Conservation (phyloP, 176 grass and related monocot species). For the Oryza meyeriana region DNA sequence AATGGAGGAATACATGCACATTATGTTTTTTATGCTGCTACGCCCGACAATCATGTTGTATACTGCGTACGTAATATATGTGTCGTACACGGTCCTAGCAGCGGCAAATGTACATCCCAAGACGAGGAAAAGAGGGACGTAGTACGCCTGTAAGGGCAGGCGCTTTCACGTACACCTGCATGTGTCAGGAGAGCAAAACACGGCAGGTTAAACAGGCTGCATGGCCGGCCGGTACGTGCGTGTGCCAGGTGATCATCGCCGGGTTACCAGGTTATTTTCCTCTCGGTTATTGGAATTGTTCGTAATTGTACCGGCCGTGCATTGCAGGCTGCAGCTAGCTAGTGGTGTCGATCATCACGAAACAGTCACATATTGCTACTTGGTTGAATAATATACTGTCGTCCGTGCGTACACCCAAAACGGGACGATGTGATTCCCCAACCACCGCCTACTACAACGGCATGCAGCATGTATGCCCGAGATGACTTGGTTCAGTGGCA, state of each 20-base stretch:
- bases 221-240: too few species aligned
- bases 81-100: too few species aligned
- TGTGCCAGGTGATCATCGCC: neutral
- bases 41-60: neutral
- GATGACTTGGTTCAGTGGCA: constrained; percentile 23
- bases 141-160: neutral
- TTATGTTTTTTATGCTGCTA: too few species aligned
- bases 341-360: neutral
- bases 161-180: neutral
- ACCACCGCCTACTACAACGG: neutral
- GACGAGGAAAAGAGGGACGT: neutral
- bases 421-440: constrained; percentile 29
- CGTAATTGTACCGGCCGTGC: neutral
- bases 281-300: neutral
- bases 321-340: too few species aligned
- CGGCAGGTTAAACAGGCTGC: neutral
- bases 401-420: neutral
- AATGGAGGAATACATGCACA: too few species aligned
- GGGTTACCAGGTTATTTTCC: neutral
- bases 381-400: neutral
- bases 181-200: neutral
- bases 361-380: neutral
- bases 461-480: neutral
- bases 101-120: neutral
- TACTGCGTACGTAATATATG: too few species aligned